These are phyloP conservation scores for Lizanozyma gosingica DNA, from an alignment of 1,139 yeast genomes.

Conservation along the genomic window DNA sequence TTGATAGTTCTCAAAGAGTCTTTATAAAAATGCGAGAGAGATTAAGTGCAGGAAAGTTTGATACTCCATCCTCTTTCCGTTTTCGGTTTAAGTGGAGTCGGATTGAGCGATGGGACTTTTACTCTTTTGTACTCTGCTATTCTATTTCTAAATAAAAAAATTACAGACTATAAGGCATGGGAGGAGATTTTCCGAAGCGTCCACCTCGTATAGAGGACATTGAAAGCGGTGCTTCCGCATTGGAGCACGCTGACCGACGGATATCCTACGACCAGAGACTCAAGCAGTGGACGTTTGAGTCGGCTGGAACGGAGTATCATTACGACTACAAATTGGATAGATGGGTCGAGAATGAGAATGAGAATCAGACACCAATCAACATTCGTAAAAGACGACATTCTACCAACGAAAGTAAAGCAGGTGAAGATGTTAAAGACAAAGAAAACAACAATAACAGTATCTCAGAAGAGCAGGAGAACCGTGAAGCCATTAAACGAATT, in stretches of 20 bases:
- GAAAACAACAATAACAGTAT: slow-evolving; percentile 2
- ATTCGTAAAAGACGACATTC: not conserved
- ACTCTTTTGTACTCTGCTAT: no score
- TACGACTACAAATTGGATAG: slow-evolving; percentile 15
- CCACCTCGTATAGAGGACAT: not conserved
- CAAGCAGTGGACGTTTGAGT: slow-evolving; percentile 19
- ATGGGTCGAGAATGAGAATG: no score
- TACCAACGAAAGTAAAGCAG: no score
- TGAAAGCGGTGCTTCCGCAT: not conserved
- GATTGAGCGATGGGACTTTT: no score
- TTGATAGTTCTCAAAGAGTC: no score
- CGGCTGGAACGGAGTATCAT: slow-evolving; percentile 11
- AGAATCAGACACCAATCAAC: no score
- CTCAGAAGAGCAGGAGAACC: slow-evolving; percentile 5
- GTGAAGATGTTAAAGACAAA: not conserved
- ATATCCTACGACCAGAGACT: slow-evolving; percentile 18
- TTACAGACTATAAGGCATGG: no score
- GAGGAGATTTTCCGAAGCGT: not conserved
- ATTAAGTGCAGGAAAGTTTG: no score
- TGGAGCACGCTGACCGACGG: slow-evolving; percentile 16
- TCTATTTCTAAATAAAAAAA: no score
- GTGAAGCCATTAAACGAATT: slow-evolving; percentile 13
- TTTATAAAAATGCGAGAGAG: no score
- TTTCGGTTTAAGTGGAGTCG: no score
- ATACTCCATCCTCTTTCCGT: no score